These are phyloP conservation scores for Capsella rubella DNA, from an alignment of 441 rosid species.

Conservation along the genomic window DNA sequence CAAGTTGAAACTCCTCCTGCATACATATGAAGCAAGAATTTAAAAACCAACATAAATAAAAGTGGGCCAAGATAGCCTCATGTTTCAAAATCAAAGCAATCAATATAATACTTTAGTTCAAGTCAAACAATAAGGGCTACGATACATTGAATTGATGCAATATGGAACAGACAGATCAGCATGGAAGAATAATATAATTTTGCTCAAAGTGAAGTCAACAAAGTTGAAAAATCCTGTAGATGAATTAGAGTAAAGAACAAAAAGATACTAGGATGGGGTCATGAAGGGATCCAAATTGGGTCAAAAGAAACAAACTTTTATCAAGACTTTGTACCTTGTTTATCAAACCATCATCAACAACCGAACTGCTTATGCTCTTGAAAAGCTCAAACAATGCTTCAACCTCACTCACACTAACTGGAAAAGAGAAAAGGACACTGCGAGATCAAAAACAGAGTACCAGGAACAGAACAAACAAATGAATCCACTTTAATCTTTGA, in stretches of 20 bases:
- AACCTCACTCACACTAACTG: slow-evolving; percentile 99
- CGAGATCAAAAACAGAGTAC: slow-evolving; percentile 24
- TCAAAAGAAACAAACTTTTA: slow-evolving; percentile 7
- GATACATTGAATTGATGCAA: slow-evolving; percentile 35
- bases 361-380: slow-evolving; percentile 96
- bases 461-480: slow-evolving; percentile 24
- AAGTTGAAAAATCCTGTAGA: slow-evolving; percentile 6
- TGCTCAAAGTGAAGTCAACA: slow-evolving; percentile 26
- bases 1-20: slow-evolving; percentile 98
- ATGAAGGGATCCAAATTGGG: slow-evolving; percentile 34
- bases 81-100: slow-evolving; percentile 38
- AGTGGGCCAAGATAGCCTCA: slow-evolving; percentile 39
- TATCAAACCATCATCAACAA: slow-evolving; percentile 92
- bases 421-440: slow-evolving; percentile 33
- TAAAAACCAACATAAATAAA: background rate
- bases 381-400: slow-evolving; percentile 95
- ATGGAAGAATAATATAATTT: slow-evolving; percentile 27
- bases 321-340: slow-evolving; percentile 66
- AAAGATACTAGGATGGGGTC: slow-evolving; percentile 19
- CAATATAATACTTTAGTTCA: slow-evolving; percentile 9
- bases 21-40: slow-evolving; percentile 35
- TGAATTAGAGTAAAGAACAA: slow-evolving; percentile 32
- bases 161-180: slow-evolving; percentile 27
- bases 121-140: slow-evolving; percentile 40
- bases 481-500: background rate